Evolutionary conservation across 352 stramenopile genomes (phyloP), one percentile per base, ranked within the genome.

Genomic region (Globisporangium radiosum): DNA sequence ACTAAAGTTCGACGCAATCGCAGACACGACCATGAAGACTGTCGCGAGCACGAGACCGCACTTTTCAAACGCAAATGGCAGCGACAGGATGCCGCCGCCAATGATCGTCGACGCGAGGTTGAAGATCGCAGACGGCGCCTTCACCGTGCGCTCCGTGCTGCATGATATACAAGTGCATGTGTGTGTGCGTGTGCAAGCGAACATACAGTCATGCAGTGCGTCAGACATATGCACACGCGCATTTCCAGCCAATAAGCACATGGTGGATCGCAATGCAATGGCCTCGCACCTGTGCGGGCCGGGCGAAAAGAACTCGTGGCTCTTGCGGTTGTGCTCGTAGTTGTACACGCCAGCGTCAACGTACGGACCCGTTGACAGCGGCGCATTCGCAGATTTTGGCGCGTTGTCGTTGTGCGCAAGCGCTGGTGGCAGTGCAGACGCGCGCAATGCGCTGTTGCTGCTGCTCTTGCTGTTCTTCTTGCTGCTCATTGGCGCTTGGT

Each of bases 81-180:
- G 73, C 57, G 85, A 94, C 38, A 96, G 66, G 54, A 92, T 82
- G 9, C 87, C 87, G 52, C 86, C 87, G 39, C 87, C 87, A 52
- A 96, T 92, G 65, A 96, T 90, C 10, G 87, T 96, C 65, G 85
- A 92, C 52, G 94, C 85, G 13, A 96, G 71, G 57, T 93, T 96
- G 67, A 96, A 95, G 52, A 92, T 72, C 37, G 85, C 81, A 13
- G 82, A 93, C 49, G 73, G 71, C 47, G 75, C 79, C 7, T 78
- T 90, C 38, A 80, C 81, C n/a, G 81, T 89, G 62, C 83, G 85
- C 37, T 73, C 70, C 36, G 48, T 64, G 39, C 71, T 81, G 44
- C 25, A 33, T 33, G 25, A 33, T 33, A 33, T 3, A 33, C 25
- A 33, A 33, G 25, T 33, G 25, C 25, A 33, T 33, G 25, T 33